Base-by-base conservation (phyloP, 345 rosid genomes). In the Luvunga scandens region DNA sequence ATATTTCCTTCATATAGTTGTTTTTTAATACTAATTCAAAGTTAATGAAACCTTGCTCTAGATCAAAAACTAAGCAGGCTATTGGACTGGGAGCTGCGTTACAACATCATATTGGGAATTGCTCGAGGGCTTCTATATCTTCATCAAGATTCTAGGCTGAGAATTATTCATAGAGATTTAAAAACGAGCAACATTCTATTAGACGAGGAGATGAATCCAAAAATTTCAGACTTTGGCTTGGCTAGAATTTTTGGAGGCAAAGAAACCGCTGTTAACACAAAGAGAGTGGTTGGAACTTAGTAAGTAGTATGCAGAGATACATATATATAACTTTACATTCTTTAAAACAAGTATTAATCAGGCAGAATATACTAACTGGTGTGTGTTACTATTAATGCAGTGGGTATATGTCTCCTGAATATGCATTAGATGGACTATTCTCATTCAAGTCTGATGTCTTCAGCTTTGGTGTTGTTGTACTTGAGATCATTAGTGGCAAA, bases 211-310 rank as follows among this genome's bases (percentile, higher is more conserved):
- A 88, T 91, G 97, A 87, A 86, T 59, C 94, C 95, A 25, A 93
- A 90, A 77, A 92, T 90, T 34, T 93, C 92, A 2, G 98, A 93
- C 80, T 92, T 93, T 71, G 95, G 97, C 6, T 77, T 91, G 86
- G 93, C 95, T 48, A 88, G 90, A 76, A 90, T 90, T 24, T 92
- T 92, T 34, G 89, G 87, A 33, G 89, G 86, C 67, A 87, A 88
- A 57, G 83, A 85, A 81, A 86, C 84, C 59, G 87, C 84, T 22
- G 91, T 78, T 31, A 87, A 78, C 82, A 93, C 97, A 21, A 80
- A 80, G 36, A 82, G 89, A 79, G 90, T 93, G 8, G 90, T 90
- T 0, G 94, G 97, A 78, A 94, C 98, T 45, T 91, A 87, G 98
- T 92, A 85, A 88, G 88, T 77, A 77, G 1, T 28, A 45, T 7